Conservation (phyloP, 495 filamentous ascomycete species). For the Umbilicaria muhlenbergii region DNA sequence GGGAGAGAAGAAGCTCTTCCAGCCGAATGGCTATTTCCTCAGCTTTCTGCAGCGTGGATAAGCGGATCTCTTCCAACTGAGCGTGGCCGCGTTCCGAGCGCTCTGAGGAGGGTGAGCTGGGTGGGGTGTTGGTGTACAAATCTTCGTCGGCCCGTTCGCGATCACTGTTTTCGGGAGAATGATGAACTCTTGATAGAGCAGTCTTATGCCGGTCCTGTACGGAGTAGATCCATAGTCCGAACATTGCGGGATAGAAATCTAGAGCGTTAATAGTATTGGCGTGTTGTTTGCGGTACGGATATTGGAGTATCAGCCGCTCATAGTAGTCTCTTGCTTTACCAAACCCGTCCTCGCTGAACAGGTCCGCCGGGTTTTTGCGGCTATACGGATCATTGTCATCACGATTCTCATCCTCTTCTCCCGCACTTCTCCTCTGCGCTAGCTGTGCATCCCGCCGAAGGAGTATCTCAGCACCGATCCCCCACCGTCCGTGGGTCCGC, state of each 20-base stretch:
- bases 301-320: conserved; percentile 49
- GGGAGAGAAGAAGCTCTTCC: conserved; percentile 44
- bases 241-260: conserved; percentile 53
- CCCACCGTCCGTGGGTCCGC: conserved; percentile 42
- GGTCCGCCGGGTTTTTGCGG: not conserved
- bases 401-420: no score
- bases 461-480: conserved; percentile 54
- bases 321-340: conserved; percentile 45
- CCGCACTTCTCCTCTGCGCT: not conserved
- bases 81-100: not conserved
- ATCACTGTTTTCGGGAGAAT: not conserved
- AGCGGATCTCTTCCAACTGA: conserved; percentile 6
- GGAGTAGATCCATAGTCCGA: conserved; percentile 49
- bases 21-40: conserved; percentile 44
- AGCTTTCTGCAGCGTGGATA: conserved; percentile 26
- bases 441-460: conserved; percentile 27
- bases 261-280: conserved; percentile 30
- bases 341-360: conserved; percentile 36
- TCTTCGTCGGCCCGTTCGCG: not conserved
- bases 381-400: not conserved
- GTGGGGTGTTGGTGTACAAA: no score
- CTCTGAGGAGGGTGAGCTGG: not conserved
- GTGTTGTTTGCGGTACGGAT: conserved; percentile 37
- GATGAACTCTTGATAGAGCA: not conserved
- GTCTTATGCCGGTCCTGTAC: conserved; percentile 19